Base-by-base conservation (phyloP, 768 basidiomycete genomes). In the Psilocybe cyanescens region DNA sequence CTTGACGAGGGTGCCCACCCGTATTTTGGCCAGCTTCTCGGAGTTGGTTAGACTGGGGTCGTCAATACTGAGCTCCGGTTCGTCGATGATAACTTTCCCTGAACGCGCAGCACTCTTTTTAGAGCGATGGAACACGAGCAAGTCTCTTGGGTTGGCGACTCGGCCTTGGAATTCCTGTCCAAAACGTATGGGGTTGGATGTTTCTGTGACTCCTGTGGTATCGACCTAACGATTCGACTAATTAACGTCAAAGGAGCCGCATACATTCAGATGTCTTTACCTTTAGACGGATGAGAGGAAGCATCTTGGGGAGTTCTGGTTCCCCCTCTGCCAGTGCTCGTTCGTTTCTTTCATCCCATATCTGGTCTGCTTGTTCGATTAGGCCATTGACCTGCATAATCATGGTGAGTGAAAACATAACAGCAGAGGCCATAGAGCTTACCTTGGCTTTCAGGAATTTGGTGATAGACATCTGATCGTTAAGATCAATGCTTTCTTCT, bases 141-240 rank as follows among this genome's bases (percentile, higher is more conserved):
- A 85, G 71, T 99, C 97, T 29, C 94, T 85, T 14, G 97, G 97
- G 71, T 99, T 99, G 9, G 97, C 97, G 37, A 99, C 84, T 19
- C 84, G 84, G 1, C 93, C 94, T 65, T 89, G 85, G 74, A 98
- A 98, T 72, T 97, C 93, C 72, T 97, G 95, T 1, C 97, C 97
- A 72, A 99, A 97, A 8, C 97, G 90, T 55, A 97, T 90, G 24
- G 97, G 96, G 72, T 99, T 99, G 57, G 92, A 94, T 77, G 94
- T 94, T 68, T 94, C 92, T 59, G 86, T 87, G 7, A 95, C 91
- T 46, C 91, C 92, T 0, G 96, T 93, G 0, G 94, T 96, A 71
- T 97, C 94, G 16, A 97, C 94, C 91, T 89, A 48, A 16, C 35
- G n/a, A 45, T 45, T 39, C n/a, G 1, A 31, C 11, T 24, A 35